Evolutionary conservation across 2,329 filamentous ascomycete genomes (phyloP).

Genomic region (Nemania sp.): DNA sequence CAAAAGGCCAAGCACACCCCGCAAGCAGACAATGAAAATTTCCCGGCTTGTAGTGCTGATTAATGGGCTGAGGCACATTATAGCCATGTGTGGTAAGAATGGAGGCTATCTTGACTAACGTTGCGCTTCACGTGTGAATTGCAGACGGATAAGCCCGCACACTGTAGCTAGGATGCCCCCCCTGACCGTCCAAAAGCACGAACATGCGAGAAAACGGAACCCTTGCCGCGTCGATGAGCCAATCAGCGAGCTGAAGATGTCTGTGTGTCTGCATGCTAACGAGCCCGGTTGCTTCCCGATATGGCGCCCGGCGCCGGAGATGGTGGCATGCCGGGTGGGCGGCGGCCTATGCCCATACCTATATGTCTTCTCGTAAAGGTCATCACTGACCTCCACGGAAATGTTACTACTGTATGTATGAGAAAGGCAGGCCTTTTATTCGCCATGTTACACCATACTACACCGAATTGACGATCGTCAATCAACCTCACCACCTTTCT

Average conservation of each 20-base stretch:
- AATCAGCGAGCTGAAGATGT: conserved; percentile 18
- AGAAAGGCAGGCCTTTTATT: conserved; percentile 3
- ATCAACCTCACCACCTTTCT: conserved; percentile 12
- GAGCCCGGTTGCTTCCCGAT: conserved; percentile 24
- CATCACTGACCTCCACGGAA: neutral
- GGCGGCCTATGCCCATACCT: conserved; percentile 7
- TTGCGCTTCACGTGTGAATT: conserved; percentile 25
- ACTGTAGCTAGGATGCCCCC: conserved; percentile 23
- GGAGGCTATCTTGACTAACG: conserved; percentile 14
- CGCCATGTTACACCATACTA: conserved; percentile 6
- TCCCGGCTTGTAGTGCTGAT: conserved; percentile 15
- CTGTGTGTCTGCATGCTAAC: conserved; percentile 1
- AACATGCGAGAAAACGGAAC: conserved; percentile 22
- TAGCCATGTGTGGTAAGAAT: conserved; percentile 14
- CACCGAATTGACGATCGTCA: conserved; percentile 3
- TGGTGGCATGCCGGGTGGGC: conserved; percentile 27
- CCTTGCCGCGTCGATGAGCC: conserved; percentile 10
- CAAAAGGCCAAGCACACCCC: conserved; percentile 23
- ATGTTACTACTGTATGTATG: too few species aligned
- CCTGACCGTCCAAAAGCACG: neutral
- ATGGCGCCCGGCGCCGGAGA: conserved; percentile 26
- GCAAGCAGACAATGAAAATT: conserved; percentile 15
- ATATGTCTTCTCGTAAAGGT: conserved; percentile 24
- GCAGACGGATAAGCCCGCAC: conserved; percentile 28
- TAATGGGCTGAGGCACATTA: conserved; percentile 25